Conservation (phyloP, 2,329 filamentous ascomycete species). For the Nemania serpens region DNA sequence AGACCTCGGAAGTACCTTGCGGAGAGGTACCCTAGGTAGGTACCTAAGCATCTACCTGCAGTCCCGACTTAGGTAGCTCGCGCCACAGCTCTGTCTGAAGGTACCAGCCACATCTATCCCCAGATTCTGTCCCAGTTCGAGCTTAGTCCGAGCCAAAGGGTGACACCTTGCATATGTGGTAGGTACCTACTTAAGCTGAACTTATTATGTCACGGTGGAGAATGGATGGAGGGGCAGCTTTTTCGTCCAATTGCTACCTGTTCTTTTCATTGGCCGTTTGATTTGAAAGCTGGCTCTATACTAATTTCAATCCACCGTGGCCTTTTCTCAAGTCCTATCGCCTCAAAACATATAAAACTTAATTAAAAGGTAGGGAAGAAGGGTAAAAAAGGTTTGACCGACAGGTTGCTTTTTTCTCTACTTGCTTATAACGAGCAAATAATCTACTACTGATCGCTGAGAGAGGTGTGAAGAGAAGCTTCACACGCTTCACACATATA, state of each 20-base stretch:
- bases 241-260: conserved; percentile 21
- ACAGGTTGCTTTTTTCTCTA: too few species aligned
- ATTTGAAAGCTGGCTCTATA: neutral
- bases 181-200: too few species aligned
- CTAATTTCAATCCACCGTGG: conserved; percentile 51
- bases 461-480: neutral
- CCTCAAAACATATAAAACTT: too few species aligned
- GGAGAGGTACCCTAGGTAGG: too few species aligned
- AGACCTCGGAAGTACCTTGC: too few species aligned
- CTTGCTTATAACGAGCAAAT: neutral
- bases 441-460: neutral
- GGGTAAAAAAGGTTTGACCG: too few species aligned
- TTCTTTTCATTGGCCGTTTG: conserved; percentile 19
- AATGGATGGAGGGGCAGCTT: conserved; percentile 22
- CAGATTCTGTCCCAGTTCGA: conserved; percentile 19
- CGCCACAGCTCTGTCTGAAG: conserved; percentile 32
- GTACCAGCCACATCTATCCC: conserved; percentile 32
- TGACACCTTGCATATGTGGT: conserved; percentile 9
- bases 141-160: too few species aligned
- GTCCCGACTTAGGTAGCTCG: conserved; percentile 31
- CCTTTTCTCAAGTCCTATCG: conserved; percentile 43
- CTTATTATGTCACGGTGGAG: too few species aligned
- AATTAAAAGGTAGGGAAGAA: too few species aligned
- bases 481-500: conserved; percentile 3
- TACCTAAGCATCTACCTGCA: too few species aligned